phyloP scores from a whole-genome alignment of 2,329 filamentous ascomycete species.

The Ciborinia camelliae region DNA sequence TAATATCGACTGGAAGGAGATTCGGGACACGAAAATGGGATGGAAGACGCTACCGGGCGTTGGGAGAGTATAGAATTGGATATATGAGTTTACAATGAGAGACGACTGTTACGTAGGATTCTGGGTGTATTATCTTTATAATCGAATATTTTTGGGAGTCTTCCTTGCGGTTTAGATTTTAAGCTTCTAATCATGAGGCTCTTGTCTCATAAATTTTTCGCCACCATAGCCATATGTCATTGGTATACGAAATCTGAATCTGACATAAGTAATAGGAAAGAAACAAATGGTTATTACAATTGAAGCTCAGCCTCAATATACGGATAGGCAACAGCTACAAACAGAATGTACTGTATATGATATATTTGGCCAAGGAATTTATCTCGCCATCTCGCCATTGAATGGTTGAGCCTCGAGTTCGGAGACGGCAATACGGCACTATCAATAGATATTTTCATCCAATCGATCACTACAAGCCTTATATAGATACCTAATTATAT shows the following conservation, averaged over 20 bases:
- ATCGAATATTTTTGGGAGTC: neutral
- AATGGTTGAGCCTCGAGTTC: neutral
- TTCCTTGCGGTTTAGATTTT: neutral
- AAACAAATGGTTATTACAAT: neutral
- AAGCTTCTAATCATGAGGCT: neutral
- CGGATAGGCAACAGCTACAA: conserved; percentile 5
- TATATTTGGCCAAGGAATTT: too few relatives aligned
- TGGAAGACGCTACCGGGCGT: conserved; percentile 1
- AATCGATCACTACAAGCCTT: neutral
- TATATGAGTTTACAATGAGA: neutral
- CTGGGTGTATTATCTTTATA: conserved; percentile 1
- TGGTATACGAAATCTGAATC: neutral
- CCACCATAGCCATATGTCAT: neutral
- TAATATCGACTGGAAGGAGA: neutral
- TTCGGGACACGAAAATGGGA: neutral
- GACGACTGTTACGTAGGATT: neutral
- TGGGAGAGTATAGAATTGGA: conserved; percentile 7
- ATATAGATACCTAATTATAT: neutral
- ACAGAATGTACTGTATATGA: neutral
- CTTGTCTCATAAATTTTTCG: neutral
- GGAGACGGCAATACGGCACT: neutral
- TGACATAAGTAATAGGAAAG: neutral
- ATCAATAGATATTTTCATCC: neutral
- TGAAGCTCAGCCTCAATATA: neutral
- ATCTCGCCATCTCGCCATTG: too few relatives aligned